A percentile compares a stretch with the other conserved stretches of the same genome.
phyloP scores from a whole-genome alignment of 2,329 filamentous ascomycete species.

The Basipetospora chlamydospora region DNA sequence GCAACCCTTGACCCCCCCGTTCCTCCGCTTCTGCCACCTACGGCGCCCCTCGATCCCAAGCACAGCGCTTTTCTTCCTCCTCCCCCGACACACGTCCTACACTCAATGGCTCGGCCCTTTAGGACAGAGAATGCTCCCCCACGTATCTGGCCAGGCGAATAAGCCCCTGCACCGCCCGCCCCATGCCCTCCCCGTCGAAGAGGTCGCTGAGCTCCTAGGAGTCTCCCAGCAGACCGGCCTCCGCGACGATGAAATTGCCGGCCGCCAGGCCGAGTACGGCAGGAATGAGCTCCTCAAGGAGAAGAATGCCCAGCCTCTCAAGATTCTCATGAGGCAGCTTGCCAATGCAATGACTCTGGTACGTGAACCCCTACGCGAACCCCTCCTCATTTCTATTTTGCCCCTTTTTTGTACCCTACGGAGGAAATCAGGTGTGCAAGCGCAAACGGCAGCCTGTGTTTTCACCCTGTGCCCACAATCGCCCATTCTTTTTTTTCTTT shows the following conservation, averaged over 20 bases:
- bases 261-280: slow-evolving; percentile 37
- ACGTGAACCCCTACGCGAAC: slow-evolving; percentile 2
- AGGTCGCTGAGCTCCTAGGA: slow-evolving; percentile 36
- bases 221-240: slow-evolving; percentile 40
- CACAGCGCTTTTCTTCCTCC: too few species aligned
- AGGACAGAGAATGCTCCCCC: slow-evolving; percentile 4
- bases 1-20: too few species aligned
- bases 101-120: too few species aligned
- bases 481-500: not conserved
- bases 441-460: too few species aligned
- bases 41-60: too few species aligned
- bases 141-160: slow-evolving; percentile 21
- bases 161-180: slow-evolving; percentile 36
- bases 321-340: slow-evolving; percentile 42
- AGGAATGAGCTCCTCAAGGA: slow-evolving; percentile 37
- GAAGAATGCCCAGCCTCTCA: slow-evolving; percentile 35
- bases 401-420: not conserved
- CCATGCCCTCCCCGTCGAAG: slow-evolving; percentile 34
- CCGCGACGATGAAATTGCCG: slow-evolving; percentile 31
- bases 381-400: not conserved
- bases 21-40: too few species aligned
- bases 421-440: too few species aligned
- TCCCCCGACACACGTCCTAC: too few species aligned
- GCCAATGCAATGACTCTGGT: slow-evolving; percentile 45
- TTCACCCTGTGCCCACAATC: too few species aligned